These are phyloP conservation scores for Anethum foeniculum DNA, from an alignment of 140 eudicot genomes.

Conservation along the genomic window DNA sequence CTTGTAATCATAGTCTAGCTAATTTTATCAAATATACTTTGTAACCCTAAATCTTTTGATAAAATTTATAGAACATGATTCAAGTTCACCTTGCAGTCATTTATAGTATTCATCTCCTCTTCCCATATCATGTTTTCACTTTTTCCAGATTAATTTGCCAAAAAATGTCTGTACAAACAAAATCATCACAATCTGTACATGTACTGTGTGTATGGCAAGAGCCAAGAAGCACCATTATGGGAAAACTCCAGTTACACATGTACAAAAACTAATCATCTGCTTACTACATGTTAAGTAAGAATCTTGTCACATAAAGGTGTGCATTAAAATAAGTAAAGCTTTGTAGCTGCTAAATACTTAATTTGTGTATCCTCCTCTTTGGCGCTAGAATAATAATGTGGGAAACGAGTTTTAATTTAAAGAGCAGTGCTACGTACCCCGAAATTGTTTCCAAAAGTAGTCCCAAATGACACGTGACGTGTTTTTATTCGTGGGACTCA, in stretches of 20 bases:
- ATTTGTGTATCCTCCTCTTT: not conserved
- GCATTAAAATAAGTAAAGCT: not conserved
- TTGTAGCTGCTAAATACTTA: conserved; percentile 2
- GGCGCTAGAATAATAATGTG: not conserved
- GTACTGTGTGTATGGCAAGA: not conserved
- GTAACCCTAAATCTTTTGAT: not conserved
- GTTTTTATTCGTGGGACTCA: too few relatives aligned
- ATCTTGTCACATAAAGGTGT: not conserved
- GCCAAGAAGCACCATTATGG: not conserved
- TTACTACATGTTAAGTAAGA: not conserved
- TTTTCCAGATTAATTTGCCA: not conserved
- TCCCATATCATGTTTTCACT: not conserved
- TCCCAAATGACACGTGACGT: too few relatives aligned
- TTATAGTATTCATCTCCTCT: not conserved
- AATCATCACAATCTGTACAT: not conserved
- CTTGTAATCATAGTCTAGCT: not conserved
- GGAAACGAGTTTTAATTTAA: too few relatives aligned
- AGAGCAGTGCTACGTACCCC: too few relatives aligned
- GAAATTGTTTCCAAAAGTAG: too few relatives aligned
- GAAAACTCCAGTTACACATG: not conserved
- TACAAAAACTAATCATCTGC: not conserved
- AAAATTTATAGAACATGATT: not conserved
- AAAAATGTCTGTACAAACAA: not conserved
- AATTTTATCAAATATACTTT: not conserved
- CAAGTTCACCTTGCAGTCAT: not conserved